Percentiles rank a stretch among this genome's conserved stretches.
phyloP scores from a whole-genome alignment of 257 asterid genomes.

The Capsicum baccatum region DNA sequence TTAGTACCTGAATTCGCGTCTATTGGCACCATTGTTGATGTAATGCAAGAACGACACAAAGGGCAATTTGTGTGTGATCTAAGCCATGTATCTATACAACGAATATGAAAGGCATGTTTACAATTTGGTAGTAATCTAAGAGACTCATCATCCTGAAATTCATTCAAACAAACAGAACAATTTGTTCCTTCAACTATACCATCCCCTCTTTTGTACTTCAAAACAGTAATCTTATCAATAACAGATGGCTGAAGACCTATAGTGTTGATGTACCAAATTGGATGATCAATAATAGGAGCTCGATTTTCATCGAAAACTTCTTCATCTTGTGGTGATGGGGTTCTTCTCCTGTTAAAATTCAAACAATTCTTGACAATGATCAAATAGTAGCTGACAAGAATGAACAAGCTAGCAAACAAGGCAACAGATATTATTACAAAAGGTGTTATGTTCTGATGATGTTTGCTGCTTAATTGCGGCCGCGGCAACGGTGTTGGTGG shows the following conservation, averaged over 20 bases:
- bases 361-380: slow-evolving; percentile 35
- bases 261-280: slow-evolving; percentile 55
- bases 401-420: slow-evolving; percentile 34
- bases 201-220: slow-evolving; percentile 42
- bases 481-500: slow-evolving; percentile 8
- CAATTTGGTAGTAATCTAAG: slow-evolving; percentile 51
- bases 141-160: slow-evolving; percentile 42
- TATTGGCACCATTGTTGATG: not conserved
- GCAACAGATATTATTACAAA: slow-evolving; percentile 34
- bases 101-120: slow-evolving; percentile 49
- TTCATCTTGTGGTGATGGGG: slow-evolving; percentile 15
- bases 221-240: slow-evolving; percentile 42
- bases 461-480: not conserved
- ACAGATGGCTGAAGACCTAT: slow-evolving; percentile 46
- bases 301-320: slow-evolving; percentile 41
- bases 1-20: not conserved
- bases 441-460: slow-evolving; percentile 30
- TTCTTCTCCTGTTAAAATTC: slow-evolving; percentile 27
- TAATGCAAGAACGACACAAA: slow-evolving; percentile 44
- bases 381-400: slow-evolving; percentile 39
- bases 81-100: slow-evolving; percentile 54
- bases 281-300: slow-evolving; percentile 42
- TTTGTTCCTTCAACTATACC: slow-evolving; percentile 42
- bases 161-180: slow-evolving; percentile 47
- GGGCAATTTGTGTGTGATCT: slow-evolving; percentile 51